Conservation (phyloP, 495 filamentous ascomycete species). For the Hyphodiscus hymeniophilus region DNA sequence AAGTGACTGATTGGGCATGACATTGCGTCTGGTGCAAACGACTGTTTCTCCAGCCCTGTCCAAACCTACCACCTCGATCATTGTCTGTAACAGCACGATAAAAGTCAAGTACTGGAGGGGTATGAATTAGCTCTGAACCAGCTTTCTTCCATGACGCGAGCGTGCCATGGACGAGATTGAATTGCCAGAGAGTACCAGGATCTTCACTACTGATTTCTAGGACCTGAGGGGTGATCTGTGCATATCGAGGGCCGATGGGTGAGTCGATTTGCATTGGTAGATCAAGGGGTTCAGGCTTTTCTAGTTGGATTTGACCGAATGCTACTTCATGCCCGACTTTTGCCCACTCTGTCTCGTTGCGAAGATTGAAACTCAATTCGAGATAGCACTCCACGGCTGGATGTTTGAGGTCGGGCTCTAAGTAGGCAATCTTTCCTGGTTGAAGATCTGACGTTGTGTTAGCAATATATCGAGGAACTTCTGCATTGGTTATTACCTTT, state of each 20-base stretch:
- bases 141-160: constrained; percentile 27
- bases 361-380: constrained; percentile 35
- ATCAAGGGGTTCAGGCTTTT: constrained; percentile 20
- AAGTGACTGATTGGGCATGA: constrained; percentile 32
- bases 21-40: constrained; percentile 35
- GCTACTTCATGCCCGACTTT: constrained; percentile 38
- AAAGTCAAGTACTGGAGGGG: constrained; percentile 35
- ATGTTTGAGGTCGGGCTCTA: constrained; percentile 5
- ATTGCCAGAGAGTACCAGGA: constrained; percentile 29
- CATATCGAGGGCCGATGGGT: constrained; percentile 17
- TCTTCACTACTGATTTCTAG: constrained; percentile 13
- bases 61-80: constrained; percentile 40
- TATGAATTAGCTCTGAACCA: constrained; percentile 30
- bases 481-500: constrained; percentile 14
- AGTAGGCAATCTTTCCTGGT: constrained; percentile 2
- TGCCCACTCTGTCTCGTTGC: constrained; percentile 35
- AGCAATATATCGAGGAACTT: constrained; percentile 29
- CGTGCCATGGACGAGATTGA: constrained; percentile 32
- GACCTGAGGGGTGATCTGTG: constrained; percentile 23
- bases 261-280: constrained; percentile 21
- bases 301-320: constrained; percentile 40
- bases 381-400: constrained; percentile 30
- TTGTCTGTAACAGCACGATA: constrained; percentile 57
- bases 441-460: constrained; percentile 1
- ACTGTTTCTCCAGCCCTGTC: constrained; percentile 32